Evolutionary conservation across 495 filamentous ascomycete genomes (phyloP).

Genomic region (Xylaria flabelliformis): DNA sequence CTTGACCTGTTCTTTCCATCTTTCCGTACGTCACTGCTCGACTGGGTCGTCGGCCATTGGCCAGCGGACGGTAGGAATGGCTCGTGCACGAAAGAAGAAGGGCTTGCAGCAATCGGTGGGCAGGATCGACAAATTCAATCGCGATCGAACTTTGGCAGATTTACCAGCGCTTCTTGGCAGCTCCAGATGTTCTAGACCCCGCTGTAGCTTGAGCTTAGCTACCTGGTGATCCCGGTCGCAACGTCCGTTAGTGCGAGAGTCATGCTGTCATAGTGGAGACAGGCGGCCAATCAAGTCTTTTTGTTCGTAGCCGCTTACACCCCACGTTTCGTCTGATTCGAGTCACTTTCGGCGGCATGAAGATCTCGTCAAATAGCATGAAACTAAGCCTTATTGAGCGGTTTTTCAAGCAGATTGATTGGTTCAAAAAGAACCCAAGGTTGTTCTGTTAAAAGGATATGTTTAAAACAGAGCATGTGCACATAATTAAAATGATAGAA

Average conservation of each 20-base stretch:
- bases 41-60: background rate
- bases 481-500: no score
- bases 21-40: background rate
- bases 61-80: background rate
- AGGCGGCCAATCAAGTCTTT: background rate
- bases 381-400: no score
- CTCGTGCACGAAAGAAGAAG: background rate
- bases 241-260: background rate
- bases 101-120: background rate
- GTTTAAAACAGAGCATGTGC: no score
- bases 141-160: conserved; percentile 1
- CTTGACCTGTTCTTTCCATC: background rate
- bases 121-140: conserved; percentile 19
- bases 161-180: background rate
- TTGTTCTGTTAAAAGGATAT: no score
- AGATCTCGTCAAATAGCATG: no score
- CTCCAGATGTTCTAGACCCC: conserved; percentile 7
- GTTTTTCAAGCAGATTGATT: no score
- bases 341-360: no score
- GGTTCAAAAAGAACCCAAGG: no score
- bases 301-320: background rate
- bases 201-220: conserved; percentile 13
- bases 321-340: background rate
- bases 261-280: conserved; percentile 7
- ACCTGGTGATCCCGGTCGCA: background rate